Conservation (phyloP, 805 yeast species). For the Schwanniomyces yamadae region DNA sequence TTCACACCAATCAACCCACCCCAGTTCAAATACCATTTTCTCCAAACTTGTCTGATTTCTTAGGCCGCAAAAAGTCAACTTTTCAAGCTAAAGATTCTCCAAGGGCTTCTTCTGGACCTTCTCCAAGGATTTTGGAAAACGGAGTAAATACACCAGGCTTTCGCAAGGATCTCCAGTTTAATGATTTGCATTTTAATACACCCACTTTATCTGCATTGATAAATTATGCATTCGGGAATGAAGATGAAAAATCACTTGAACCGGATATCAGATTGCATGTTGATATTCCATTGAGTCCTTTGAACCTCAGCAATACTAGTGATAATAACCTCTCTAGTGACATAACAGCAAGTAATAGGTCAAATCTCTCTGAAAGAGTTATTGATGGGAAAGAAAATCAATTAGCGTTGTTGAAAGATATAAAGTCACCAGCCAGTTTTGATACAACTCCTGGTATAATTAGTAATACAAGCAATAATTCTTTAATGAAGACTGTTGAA, state of each 20-base stretch:
- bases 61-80: background rate
- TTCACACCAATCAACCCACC: constrained; percentile 3
- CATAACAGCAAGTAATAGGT: background rate
- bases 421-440: background rate
- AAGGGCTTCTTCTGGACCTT: background rate
- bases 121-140: background rate
- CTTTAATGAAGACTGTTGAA: constrained; percentile 27
- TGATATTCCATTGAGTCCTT: constrained; percentile 30
- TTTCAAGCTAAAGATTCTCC: too few relatives aligned
- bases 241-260: constrained; percentile 15
- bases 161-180: background rate
- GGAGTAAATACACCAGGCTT: background rate
- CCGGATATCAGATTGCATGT: constrained; percentile 14
- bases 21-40: constrained; percentile 10
- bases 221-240: constrained; percentile 30
- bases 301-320: constrained; percentile 11
- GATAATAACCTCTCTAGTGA: background rate
- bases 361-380: background rate
- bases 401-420: background rate
- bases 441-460: too few relatives aligned
- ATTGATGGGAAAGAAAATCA: background rate
- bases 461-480: background rate
- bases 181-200: constrained; percentile 25
- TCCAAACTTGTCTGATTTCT: constrained; percentile 12
- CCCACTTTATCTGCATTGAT: constrained; percentile 40